A percentile compares a stretch with the other conserved stretches of the same genome.
These are phyloP conservation scores for Panaeolus cyanescens DNA, from an alignment of 768 basidiomycete species.

Conservation along the genomic window DNA sequence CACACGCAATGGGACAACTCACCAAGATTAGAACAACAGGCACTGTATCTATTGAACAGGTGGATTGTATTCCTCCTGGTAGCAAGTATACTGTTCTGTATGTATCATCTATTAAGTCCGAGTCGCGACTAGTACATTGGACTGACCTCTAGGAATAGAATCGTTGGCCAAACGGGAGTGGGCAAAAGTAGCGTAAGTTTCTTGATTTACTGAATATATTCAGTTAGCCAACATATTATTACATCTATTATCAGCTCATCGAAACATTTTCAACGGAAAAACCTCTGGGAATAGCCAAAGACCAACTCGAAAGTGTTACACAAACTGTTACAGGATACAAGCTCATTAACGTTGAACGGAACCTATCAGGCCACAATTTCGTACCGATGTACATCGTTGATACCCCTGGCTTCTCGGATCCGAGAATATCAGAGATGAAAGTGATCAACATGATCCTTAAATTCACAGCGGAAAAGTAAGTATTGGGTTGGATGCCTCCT, in stretches of 20 bases:
- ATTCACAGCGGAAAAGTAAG: not conserved
- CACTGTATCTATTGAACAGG: not conserved
- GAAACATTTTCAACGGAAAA: not conserved
- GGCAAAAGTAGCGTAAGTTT: not conserved
- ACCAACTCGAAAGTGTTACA: not conserved
- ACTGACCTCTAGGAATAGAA: not conserved
- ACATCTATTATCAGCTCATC: not conserved
- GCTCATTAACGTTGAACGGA: not conserved
- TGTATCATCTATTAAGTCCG: not conserved
- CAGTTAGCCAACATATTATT: not conserved
- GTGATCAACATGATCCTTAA: not conserved
- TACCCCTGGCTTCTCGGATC: not conserved
- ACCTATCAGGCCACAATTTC: not conserved
- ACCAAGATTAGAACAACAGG: not conserved
- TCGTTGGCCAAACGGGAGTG: not conserved
- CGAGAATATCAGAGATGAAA: not conserved
- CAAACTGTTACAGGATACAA: not conserved
- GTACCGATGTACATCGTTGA: not conserved
- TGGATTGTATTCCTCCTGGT: not conserved
- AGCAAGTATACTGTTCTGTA: not conserved
- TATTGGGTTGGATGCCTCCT: not conserved
- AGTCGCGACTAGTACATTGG: not conserved
- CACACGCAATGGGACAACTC: not conserved
- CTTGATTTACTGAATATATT: not conserved
- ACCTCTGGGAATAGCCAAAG: not conserved